Conservation (phyloP, 2,329 filamentous ascomycete genomes). For the Colletotrichum sp. region DNA sequence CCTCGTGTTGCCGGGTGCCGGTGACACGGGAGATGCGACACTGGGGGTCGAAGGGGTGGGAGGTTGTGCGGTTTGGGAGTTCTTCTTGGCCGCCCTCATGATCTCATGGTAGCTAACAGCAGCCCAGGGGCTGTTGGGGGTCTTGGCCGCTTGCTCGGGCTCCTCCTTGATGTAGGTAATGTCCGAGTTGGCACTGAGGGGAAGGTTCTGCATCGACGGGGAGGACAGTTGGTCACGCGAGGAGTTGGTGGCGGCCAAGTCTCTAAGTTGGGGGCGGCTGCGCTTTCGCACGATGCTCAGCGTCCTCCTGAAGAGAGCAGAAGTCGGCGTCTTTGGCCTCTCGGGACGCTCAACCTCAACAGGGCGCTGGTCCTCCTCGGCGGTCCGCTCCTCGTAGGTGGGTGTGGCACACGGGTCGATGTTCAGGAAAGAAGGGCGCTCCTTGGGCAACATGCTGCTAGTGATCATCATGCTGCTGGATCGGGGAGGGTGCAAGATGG, state of each 20-base stretch:
- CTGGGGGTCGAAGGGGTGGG: conserved; percentile 26
- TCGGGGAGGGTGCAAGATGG: conserved; percentile 39
- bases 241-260: conserved; percentile 31
- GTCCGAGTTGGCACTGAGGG: conserved; percentile 39
- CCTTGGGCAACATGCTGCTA: conserved; percentile 35
- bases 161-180: conserved; percentile 34
- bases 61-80: conserved; percentile 29
- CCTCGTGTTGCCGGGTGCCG: conserved; percentile 24
- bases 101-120: conserved; percentile 54
- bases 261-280: conserved; percentile 53
- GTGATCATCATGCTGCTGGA: conserved; percentile 45
- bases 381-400: conserved; percentile 30
- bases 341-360: conserved; percentile 34
- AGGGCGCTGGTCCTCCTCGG: conserved; percentile 25
- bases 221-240: conserved; percentile 36
- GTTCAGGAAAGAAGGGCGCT: conserved; percentile 53
- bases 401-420: conserved; percentile 57
- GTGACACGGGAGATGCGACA: conserved; percentile 28
- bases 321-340: conserved; percentile 48
- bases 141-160: conserved; percentile 24
- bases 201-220: conserved; percentile 21
- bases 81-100: conserved; percentile 47
- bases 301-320: conserved; percentile 54
- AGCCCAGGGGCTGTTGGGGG: conserved; percentile 25
- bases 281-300: conserved; percentile 60